Base-by-base conservation (phyloP, 1,284 basidiomycete species). In the Cutaneotrichosporon sp. region DNA sequence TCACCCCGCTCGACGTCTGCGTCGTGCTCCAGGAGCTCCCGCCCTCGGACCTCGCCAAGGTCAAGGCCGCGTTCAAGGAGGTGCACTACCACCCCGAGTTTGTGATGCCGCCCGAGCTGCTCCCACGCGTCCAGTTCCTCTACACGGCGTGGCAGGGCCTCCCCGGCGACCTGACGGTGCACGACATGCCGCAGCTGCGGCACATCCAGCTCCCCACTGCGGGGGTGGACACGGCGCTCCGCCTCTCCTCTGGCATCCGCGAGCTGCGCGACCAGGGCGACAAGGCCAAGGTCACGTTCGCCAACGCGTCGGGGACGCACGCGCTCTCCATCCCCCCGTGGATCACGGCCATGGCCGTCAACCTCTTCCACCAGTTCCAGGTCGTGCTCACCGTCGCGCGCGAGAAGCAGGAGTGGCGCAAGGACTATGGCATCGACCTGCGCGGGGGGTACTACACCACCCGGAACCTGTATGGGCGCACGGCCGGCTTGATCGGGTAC, bases 241-340 rank as follows among this genome's bases (percentile, higher is more conserved):
- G 53, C 2, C 52, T 55, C 34, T 59, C 47, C 4, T 22, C 56
- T 5, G 63, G 64, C 4, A 60, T 72, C 27, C 56, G 62, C 42
- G 62, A 67, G 16, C 56, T 66, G 14, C 46, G 54, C 1, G 25
- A 31, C 33, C 49, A 27, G 51, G 56, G 34, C 38, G 24, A 2
- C 18, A 52, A 22, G 56, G 55, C 53, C 4, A 58, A 56, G 22
- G 62, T 77, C 10, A 72, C 68, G 4, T 60, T 78, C n/a, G 60
- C 65, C 14, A 74, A 71, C 10, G 75, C 76, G 13, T 68, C 66
- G 47, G 79, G 77, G 7, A 75, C 72, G 8, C 77, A 80, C 61
- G 77, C 76, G 3, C 55, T 76, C 13, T 68, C 62, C 49, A 79
- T 79, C 33, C 75, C 77, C 11, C 69, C 70, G 20, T 80, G 73